Evolutionary conservation across 23 red algal species (phyloP).

Genomic region (Agarophyton chilense): DNA sequence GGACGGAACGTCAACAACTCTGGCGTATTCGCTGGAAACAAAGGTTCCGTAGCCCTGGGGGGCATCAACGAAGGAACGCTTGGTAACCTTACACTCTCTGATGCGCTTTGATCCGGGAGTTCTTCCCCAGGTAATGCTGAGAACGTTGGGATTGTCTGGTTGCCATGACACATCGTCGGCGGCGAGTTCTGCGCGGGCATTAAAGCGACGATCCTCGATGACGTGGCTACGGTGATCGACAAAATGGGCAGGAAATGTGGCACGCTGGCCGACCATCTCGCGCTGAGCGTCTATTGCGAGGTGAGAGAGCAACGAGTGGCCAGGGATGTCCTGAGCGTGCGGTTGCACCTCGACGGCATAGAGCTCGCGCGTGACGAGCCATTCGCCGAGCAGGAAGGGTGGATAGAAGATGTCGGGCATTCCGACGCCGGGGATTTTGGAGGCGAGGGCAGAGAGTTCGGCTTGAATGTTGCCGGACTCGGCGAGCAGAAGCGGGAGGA

Average conservation of each 20-base stretch:
- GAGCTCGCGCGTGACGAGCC: slow-evolving; percentile 50
- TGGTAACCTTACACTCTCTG: slow-evolving; percentile 71
- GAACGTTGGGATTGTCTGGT: slow-evolving; percentile 55
- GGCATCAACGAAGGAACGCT: slow-evolving; percentile 59
- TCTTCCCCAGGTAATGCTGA: slow-evolving; percentile 21
- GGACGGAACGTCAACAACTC: slow-evolving; percentile 46
- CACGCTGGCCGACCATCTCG: slow-evolving; percentile 32
- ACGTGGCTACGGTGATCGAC: slow-evolving; percentile 48
- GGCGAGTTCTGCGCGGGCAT: slow-evolving; percentile 40
- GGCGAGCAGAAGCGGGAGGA: not conserved
- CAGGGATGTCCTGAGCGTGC: not conserved
- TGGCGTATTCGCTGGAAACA: slow-evolving; percentile 64
- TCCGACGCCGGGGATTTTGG: slow-evolving; percentile 66
- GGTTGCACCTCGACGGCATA: slow-evolving; percentile 36
- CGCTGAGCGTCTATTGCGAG: slow-evolving; percentile 9
- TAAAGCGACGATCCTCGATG: slow-evolving; percentile 57
- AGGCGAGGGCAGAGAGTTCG: slow-evolving; percentile 46
- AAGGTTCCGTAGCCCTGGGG: slow-evolving; percentile 73
- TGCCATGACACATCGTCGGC: slow-evolving; percentile 24
- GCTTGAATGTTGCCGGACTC: slow-evolving; percentile 26
- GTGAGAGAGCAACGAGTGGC: slow-evolving; percentile 13
- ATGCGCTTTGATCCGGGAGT: not conserved
- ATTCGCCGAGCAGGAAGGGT: slow-evolving; percentile 51
- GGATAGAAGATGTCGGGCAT: slow-evolving; percentile 75
- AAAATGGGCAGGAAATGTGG: slow-evolving; percentile 33